Base-by-base conservation (phyloP, 768 basidiomycete genomes). In the Hydnomerulius pinastri region DNA sequence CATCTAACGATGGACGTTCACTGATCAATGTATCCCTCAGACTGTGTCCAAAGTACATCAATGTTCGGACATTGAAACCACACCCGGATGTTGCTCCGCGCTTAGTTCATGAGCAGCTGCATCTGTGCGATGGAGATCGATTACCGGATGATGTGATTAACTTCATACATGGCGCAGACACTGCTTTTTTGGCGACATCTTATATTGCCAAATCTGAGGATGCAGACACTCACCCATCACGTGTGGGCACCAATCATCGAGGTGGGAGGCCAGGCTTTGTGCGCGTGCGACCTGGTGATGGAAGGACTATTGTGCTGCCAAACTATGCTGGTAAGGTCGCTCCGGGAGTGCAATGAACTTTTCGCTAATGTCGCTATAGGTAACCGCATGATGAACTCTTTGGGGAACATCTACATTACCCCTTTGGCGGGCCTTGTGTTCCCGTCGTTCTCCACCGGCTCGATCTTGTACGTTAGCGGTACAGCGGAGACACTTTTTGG, bases 11-110 rank as follows among this genome's bases (percentile, higher is more conserved):
- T 27, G 21, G 20, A 15, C 46, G 17, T 4, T 7, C 20, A 44
- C 43, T 33, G 18, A 13, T 9, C 13, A 33, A 3, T 17, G 11
- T 11, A 20, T 15, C 4, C 28, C 4, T 33, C 43, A 84, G 83
- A 25, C 79, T 83, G 53, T 85, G 82, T 61, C 84, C 83, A 7
- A 86, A 85, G 58, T 86, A 85, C 47, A 85, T 85, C 59, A 80
- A 75, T 42, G 59, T 76, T 38, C 75, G 82, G 7, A 71, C 77
- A 6, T 62, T 85, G 8, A 58, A 65, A 11, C 72, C 81, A 1
- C 60, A 74, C 50, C 64, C 72, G 0, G 44, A 68, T 18, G 68
- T 72, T 2, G 50, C 62, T 12, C 74, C 82, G 0, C 55, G 55
- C 1, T 60, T 82, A 12, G 54, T 60, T 4, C 59, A 77, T 43